Evolutionary conservation across 352 stramenopile genomes (phyloP).

Genomic region (Pythium sp.): DNA sequence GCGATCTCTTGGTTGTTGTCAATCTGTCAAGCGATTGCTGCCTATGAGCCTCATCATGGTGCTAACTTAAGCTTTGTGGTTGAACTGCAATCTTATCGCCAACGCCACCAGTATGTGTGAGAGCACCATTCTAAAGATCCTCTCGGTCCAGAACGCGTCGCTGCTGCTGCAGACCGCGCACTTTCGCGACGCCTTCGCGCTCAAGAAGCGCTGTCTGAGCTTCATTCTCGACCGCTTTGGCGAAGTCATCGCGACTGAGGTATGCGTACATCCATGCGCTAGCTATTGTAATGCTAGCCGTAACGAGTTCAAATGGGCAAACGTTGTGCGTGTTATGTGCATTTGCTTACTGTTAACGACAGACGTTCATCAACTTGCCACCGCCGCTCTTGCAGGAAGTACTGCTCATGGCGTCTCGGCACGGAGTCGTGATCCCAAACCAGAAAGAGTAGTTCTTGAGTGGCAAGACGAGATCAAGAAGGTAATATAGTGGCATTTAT

Average conservation of each 20-base stretch:
- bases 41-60: no score
- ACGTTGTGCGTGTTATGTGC: background rate
- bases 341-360: background rate
- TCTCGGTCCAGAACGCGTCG: conserved; percentile 76
- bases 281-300: background rate
- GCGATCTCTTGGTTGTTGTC: background rate
- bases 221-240: conserved; percentile 85
- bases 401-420: conserved; percentile 52
- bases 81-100: background rate
- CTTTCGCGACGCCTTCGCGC: conserved; percentile 54
- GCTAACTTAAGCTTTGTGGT: background rate
- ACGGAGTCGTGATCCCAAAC: conserved; percentile 69
- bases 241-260: conserved; percentile 67
- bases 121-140: conserved; percentile 52
- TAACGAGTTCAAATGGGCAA: background rate
- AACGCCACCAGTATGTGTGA: conserved; percentile 66
- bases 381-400: conserved; percentile 73
- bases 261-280: conserved; percentile 19
- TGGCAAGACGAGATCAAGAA: background rate
- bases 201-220: conserved; percentile 79
- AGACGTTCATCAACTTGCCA: conserved; percentile 65
- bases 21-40: background rate
- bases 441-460: conserved; percentile 23
- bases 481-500: background rate
- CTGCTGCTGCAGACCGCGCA: conserved; percentile 76